phyloP scores from a whole-genome alignment of 2,329 filamentous ascomycete species.

The Fusarium odoratissimum region DNA sequence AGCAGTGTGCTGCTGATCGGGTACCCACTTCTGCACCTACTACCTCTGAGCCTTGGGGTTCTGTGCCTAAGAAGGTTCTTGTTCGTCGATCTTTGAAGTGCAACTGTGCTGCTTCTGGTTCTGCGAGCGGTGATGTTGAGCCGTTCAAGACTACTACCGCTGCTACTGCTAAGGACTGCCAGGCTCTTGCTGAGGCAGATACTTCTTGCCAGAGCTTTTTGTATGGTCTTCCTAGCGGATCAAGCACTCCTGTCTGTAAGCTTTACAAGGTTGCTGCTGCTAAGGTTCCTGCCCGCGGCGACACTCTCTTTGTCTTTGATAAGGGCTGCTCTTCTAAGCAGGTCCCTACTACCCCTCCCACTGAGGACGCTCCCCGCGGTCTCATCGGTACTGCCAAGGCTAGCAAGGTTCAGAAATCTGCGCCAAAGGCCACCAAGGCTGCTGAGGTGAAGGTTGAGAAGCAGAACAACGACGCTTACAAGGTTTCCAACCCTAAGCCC shows the following conservation, averaged over 20 bases:
- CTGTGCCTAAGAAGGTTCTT: background rate
- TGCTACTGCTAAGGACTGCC: conserved; percentile 8
- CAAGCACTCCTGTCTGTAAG: conserved; percentile 4
- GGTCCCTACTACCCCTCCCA: background rate
- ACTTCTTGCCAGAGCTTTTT: conserved; percentile 7
- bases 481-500: background rate
- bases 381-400: background rate
- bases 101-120: conserved; percentile 11
- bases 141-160: conserved; percentile 3
- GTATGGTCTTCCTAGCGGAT: background rate
- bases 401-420: background rate
- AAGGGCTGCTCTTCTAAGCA: conserved; percentile 10
- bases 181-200: conserved; percentile 3
- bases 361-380: background rate
- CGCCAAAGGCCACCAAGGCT: background rate
- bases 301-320: conserved; percentile 1
- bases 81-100: conserved; percentile 3
- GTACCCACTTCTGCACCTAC: conserved; percentile 11
- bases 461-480: background rate
- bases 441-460: background rate
- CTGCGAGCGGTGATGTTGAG: background rate
- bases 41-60: conserved; percentile 1
- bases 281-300: background rate
- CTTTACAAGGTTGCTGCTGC: conserved; percentile 16
- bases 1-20: background rate